Evolutionary conservation across 2,329 filamentous ascomycete species (phyloP).

Genomic region (Epichloe bromicola): DNA sequence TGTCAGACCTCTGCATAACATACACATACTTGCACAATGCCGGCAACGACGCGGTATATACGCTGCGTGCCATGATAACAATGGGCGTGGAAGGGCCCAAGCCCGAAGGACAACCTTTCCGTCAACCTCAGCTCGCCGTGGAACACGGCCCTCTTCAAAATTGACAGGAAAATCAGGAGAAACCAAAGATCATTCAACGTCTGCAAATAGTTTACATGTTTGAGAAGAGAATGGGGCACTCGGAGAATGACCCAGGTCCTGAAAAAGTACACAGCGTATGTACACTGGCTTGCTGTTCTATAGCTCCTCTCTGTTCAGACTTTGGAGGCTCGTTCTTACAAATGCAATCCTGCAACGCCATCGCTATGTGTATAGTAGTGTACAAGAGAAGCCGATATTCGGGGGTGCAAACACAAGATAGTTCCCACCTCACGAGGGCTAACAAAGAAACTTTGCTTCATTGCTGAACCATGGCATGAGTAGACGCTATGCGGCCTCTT

Average conservation of each 20-base stretch:
- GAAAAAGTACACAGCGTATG: neutral
- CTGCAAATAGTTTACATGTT: neutral
- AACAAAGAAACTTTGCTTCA: too few relatives aligned
- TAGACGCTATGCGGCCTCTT: too few relatives aligned
- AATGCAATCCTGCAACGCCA: conserved; percentile 23
- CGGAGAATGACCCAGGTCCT: neutral
- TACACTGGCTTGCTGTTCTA: neutral
- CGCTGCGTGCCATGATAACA: conserved; percentile 57
- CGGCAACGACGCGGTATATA: conserved; percentile 75
- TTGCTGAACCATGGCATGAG: too few relatives aligned
- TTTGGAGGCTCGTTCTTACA: conserved; percentile 11
- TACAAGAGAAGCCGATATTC: conserved; percentile 14
- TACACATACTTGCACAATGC: conserved; percentile 68
- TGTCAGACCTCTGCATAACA: conserved; percentile 49
- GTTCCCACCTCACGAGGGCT: too few relatives aligned
- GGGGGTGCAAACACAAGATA: too few relatives aligned
- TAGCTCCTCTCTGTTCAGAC: neutral
- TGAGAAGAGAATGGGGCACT: conserved; percentile 3
- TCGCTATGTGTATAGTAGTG: conserved; percentile 30
- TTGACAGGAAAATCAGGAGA: neutral
- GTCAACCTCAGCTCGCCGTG: neutral
- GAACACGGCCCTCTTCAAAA: neutral
- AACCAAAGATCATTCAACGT: too few relatives aligned
- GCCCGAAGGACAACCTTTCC: neutral
- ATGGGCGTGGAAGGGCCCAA: conserved; percentile 15